Base-by-base conservation (phyloP, 768 basidiomycete species). In the Obba rivulosa region DNA sequence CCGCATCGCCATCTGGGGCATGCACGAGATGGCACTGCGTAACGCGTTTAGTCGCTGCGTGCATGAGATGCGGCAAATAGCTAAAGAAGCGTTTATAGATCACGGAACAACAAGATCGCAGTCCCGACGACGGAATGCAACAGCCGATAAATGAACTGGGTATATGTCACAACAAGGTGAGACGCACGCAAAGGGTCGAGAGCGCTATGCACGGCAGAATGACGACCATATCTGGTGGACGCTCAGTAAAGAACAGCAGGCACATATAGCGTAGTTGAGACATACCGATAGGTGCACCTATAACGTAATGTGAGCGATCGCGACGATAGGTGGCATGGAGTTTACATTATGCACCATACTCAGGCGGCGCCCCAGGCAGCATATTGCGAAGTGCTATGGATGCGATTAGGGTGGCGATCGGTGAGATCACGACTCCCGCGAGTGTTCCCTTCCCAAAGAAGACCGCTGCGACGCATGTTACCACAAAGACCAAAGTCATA, bases 341-440 rank as follows among this genome's bases (percentile, higher is more conserved):
- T n/a, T n/a, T n/a, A n/a, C n/a, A n/a, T n/a, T n/a, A n/a, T n/a
- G n/a, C 41, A 62, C 62, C 62, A 18, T 62, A 63, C 0, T 55
- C 57, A 20, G 40, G 25, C 3, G 60, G 60, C 5, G 60, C 62
- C 13, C 61, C 51, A 2, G 62, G 62, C 28, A 63, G 50, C 8
- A 58, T 60, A 2, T 36, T 37, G 8, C 62, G 60, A 21, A 63
- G 46, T 28, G 55, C 51, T 5, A 58, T 57, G 48, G 60, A 63
- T 18, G 62, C 62, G 22, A 63, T 60, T 38, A 63, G 50, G 3
- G 62, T 62, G 1, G 55, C 56, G 8, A 62, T 47, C 1, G 62
- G 60, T 7, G 60, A 36, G 2, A 59, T 53, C 1, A 63, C 43
- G 11, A 62, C 52, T 5, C 55, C 50, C 3, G 55, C 49, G 10